Conservation (phyloP, 1,284 basidiomycete genomes). For the Xerocomus nothofagi region DNA sequence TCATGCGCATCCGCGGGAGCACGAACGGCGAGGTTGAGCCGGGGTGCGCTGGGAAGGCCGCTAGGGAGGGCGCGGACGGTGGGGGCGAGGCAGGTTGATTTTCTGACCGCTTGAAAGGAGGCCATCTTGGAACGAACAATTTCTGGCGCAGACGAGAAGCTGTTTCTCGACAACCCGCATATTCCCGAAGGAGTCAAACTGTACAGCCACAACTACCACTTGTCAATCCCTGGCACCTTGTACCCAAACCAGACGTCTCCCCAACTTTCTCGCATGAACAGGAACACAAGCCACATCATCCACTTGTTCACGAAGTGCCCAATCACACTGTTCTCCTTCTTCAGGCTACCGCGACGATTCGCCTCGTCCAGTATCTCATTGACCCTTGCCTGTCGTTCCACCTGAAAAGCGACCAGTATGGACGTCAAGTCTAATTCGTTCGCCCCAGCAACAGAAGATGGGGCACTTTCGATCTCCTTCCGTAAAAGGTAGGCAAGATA, state of each 20-base stretch:
- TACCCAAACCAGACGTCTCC: slow-evolving; percentile 35
- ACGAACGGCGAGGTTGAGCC: slow-evolving; percentile 69
- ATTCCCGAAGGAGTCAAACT: slow-evolving; percentile 25
- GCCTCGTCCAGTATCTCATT: slow-evolving; percentile 31
- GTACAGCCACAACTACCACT: slow-evolving; percentile 32
- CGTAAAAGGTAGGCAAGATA: slow-evolving; percentile 34
- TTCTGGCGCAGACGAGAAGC: background rate
- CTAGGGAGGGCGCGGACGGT: slow-evolving; percentile 77
- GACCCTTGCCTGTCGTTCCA: slow-evolving; percentile 28
- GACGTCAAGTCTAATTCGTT: slow-evolving; percentile 16
- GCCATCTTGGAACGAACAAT: slow-evolving; percentile 47
- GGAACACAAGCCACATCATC: slow-evolving; percentile 27
- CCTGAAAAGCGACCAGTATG: slow-evolving; percentile 27
- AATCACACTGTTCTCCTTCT: slow-evolving; percentile 23
- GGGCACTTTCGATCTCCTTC: slow-evolving; percentile 7
- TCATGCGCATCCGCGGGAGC: slow-evolving; percentile 62
- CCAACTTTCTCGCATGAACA: slow-evolving; percentile 31
- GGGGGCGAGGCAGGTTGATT: slow-evolving; percentile 79
- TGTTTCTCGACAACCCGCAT: slow-evolving; percentile 22
- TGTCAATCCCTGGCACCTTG: slow-evolving; percentile 32
- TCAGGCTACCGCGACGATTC: slow-evolving; percentile 28
- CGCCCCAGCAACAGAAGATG: background rate
- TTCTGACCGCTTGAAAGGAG: slow-evolving; percentile 69
- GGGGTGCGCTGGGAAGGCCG: slow-evolving; percentile 68
- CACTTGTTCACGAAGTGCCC: slow-evolving; percentile 26